phyloP scores from a whole-genome alignment of 768 basidiomycete species.

The Rhizopogon vesiculosus region DNA sequence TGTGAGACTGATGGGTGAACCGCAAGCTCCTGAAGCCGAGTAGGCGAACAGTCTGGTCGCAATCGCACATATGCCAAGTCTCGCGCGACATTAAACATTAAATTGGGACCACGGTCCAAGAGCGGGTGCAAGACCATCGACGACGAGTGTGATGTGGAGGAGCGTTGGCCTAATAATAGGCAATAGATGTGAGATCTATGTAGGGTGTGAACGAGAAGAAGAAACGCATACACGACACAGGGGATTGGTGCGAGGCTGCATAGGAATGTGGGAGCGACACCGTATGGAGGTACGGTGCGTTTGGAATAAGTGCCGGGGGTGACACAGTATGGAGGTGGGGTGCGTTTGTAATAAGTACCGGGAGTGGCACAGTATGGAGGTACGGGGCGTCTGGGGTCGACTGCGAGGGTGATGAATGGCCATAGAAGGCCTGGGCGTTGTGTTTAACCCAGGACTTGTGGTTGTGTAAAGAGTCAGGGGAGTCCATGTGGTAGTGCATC shows the following conservation, averaged over 20 bases:
- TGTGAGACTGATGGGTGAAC: constrained; percentile 13
- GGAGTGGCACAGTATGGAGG: constrained; percentile 13
- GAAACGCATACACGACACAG: constrained; percentile 17
- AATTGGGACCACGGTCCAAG: constrained; percentile 9
- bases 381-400: constrained; percentile 21
- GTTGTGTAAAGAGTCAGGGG: constrained; percentile 7
- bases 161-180: constrained; percentile 3
- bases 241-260: constrained; percentile 14
- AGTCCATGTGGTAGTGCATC: constrained; percentile 13
- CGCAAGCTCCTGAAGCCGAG: constrained; percentile 16
- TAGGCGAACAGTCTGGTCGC: constrained; percentile 10
- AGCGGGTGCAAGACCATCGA: constrained; percentile 22
- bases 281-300: no score
- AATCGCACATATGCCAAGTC: constrained; percentile 22
- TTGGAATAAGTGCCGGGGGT: no score
- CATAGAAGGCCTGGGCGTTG: constrained; percentile 2
- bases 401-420: constrained; percentile 10
- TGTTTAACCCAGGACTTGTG: constrained; percentile 16
- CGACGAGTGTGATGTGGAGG: constrained; percentile 1
- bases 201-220: not conserved
- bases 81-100: constrained; percentile 22
- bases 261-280: constrained; percentile 30
- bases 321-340: constrained; percentile 16
- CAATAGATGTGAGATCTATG: constrained; percentile 2
- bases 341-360: constrained; percentile 18